Evolutionary conservation across 2,329 filamentous ascomycete genomes (phyloP).

Genomic region (Hansfordia pulvinata): DNA sequence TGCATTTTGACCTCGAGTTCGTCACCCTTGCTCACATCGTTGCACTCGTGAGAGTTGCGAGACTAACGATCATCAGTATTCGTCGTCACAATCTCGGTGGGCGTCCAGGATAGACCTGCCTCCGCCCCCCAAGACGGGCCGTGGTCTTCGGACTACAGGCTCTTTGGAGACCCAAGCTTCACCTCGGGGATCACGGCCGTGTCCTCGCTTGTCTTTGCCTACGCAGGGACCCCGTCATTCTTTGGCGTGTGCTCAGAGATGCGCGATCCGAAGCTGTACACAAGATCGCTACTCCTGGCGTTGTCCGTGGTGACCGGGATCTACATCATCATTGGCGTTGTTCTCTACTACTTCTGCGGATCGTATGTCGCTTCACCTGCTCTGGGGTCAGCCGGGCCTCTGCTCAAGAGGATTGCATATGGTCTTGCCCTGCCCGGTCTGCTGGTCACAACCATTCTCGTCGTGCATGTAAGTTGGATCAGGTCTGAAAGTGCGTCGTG

Average conservation of each 20-base stretch:
- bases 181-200: constrained; percentile 37
- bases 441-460: constrained; percentile 7
- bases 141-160: constrained; percentile 39
- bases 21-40: constrained; percentile 37
- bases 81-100: constrained; percentile 22
- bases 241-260: constrained; percentile 46
- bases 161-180: constrained; percentile 37
- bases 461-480: too few relatives aligned
- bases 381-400: constrained; percentile 11
- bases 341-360: constrained; percentile 17
- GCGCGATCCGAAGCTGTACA: constrained; percentile 33
- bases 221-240: constrained; percentile 36
- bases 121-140: constrained; percentile 38
- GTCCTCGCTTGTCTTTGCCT: constrained; percentile 39
- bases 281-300: constrained; percentile 10
- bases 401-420: constrained; percentile 19
- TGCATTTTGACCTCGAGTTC: too few relatives aligned
- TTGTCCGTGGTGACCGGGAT: constrained; percentile 11
- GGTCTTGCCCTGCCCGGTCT: constrained; percentile 16
- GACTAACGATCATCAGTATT: constrained; percentile 32
- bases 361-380: constrained; percentile 15
- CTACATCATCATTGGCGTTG: constrained; percentile 15
- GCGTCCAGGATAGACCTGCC: constrained; percentile 35
- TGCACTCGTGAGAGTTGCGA: too few relatives aligned
- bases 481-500: too few relatives aligned